These are phyloP conservation scores for Choiromyces venosus DNA, from an alignment of 495 filamentous ascomycete genomes.

Conservation along the genomic window DNA sequence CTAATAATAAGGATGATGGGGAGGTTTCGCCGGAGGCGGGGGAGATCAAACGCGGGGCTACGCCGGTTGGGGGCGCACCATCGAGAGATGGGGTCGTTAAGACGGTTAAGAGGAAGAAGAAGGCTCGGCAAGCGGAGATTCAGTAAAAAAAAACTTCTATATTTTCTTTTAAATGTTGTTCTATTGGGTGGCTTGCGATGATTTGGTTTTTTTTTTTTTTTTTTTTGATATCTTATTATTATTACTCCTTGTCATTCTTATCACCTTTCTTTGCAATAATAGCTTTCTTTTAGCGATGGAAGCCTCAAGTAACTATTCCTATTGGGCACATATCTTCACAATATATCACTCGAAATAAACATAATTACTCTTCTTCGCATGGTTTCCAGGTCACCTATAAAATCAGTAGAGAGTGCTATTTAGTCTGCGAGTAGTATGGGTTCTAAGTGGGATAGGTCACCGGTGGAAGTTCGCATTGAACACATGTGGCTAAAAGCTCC, in stretches of 20 bases:
- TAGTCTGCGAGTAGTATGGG: too few relatives aligned
- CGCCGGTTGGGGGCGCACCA: constrained; percentile 1
- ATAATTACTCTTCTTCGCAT: too few relatives aligned
- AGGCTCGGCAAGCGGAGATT: constrained; percentile 40
- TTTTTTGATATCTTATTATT: background rate
- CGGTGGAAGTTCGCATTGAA: too few relatives aligned
- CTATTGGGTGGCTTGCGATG: background rate
- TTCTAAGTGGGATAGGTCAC: too few relatives aligned
- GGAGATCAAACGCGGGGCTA: constrained; percentile 3
- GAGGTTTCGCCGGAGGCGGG: background rate
- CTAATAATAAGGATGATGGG: background rate
- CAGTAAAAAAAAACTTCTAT: constrained; percentile 25
- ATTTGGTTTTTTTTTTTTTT: background rate
- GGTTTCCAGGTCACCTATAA: too few relatives aligned
- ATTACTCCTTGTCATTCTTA: background rate
- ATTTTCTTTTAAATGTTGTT: background rate
- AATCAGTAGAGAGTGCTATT: too few relatives aligned
- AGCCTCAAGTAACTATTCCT: background rate
- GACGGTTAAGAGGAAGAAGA: constrained; percentile 41
- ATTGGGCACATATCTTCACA: background rate
- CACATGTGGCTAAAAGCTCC: too few relatives aligned
- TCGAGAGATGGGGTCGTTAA: constrained; percentile 17
- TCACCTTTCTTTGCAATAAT: background rate
- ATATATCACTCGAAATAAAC: background rate
- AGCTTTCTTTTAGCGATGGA: background rate